Base-by-base conservation (phyloP, 1,139 yeast genomes). In the Pichia sp. region DNA sequence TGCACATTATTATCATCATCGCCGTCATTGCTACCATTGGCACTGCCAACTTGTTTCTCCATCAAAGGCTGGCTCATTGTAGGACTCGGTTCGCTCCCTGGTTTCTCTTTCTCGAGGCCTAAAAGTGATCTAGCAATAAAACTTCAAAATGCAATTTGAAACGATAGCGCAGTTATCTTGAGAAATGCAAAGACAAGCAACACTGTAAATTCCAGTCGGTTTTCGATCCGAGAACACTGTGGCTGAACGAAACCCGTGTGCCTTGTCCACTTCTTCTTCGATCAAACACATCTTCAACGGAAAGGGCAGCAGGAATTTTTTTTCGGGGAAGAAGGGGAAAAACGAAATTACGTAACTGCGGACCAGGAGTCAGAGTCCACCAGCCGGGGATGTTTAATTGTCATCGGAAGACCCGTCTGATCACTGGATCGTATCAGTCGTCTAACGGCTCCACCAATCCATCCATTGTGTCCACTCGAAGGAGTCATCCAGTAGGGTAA, bases 401-500 rank as follows among this genome's bases (percentile, higher is more conserved):
- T n/a, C n/a, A n/a, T n/a, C n/a, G n/a, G n/a, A n/a, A n/a, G n/a
- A n/a, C n/a, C n/a, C n/a, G n/a, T n/a, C 29, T 27, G 29, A 27
- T 27, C 29, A 27, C 29, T 4, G 29, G 29, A 27, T 27, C 29
- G 29, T 3, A 27, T 27, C 29, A 27, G 4, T 7, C 6, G 29
- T 7, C 31, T 6, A 9, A 16, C 33, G 12, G n/a, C 27, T 38
- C 50, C 50, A 47, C 5, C 7, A 33, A 6, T 17, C 12, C 20
- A 20, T 6, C 48, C 52, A 50, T 4, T 24, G 1, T 20, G 48
- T 9, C 44, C 44, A 55, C 9, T 61, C 57, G 34, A 64, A 64
- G 0, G 45, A 36, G 8, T 70, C 75, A 52, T 78, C 75, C 31
- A 81, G 61, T 0, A 83, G 70, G 16, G 70, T 62, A 29, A 84